A percentile compares a stretch with the other conserved stretches of the same genome.
Evolutionary conservation across 2,329 filamentous ascomycete genomes (phyloP).

Genomic region (Cadophora sp.): DNA sequence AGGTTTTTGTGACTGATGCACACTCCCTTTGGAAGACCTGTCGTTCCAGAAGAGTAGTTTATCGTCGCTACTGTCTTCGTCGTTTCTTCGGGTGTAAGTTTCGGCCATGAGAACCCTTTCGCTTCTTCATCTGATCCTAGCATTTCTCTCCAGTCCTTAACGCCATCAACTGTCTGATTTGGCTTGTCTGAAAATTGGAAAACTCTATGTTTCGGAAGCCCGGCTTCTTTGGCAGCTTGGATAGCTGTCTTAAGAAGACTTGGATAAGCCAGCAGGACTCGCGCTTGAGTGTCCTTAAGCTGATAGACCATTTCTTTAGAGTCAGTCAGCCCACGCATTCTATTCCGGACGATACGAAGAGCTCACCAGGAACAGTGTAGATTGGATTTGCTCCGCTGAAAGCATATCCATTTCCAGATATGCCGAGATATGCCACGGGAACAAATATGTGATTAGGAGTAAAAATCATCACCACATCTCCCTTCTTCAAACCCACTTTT

Average conservation of each 20-base stretch:
- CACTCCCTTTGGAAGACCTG: conserved; percentile 77
- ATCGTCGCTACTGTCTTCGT: conserved; percentile 63
- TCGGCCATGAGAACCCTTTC: conserved; percentile 64
- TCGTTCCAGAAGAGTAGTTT: conserved; percentile 63
- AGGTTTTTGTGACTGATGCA: conserved; percentile 53
- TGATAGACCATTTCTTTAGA: conserved; percentile 56
- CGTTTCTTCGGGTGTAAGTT: conserved; percentile 50
- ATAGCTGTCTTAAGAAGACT: conserved; percentile 51
- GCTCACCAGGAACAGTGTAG: conserved; percentile 55
- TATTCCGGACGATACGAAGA: neutral
- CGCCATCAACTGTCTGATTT: conserved; percentile 45
- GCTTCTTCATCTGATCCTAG: conserved; percentile 60
- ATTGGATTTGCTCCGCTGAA: conserved; percentile 62
- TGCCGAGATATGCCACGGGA: conserved; percentile 59
- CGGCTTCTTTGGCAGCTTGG: conserved; percentile 50
- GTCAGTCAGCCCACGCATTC: neutral
- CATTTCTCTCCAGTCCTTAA: conserved; percentile 69
- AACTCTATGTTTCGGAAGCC: conserved; percentile 51
- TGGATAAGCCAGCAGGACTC: conserved; percentile 57
- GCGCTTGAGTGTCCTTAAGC: conserved; percentile 57
- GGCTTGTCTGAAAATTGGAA: conserved; percentile 55
- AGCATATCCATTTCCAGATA: conserved; percentile 57
- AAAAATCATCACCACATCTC: conserved; percentile 61
- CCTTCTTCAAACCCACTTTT: conserved; percentile 51
- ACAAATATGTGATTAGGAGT: conserved; percentile 62